A percentile compares a stretch with the other conserved stretches of the same genome.
Evolutionary conservation across 306 rosid species (phyloP).

Genomic region (Elaeagnus macrophylla): DNA sequence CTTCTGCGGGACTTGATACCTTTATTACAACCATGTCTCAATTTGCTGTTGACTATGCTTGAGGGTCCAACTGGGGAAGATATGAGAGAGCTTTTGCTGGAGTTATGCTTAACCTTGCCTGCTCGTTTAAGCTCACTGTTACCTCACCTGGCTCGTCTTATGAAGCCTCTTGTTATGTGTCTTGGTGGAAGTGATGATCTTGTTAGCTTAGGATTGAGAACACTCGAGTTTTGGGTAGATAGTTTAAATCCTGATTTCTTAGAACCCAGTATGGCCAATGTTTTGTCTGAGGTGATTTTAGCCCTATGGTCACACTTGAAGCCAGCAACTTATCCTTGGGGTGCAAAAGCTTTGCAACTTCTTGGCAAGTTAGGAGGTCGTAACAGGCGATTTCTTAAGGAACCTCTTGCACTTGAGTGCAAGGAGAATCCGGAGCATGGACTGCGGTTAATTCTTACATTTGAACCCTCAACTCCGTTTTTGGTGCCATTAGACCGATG

Average conservation of each 20-base stretch:
- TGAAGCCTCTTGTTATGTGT: slow-evolving; percentile 93
- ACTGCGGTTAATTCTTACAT: slow-evolving; percentile 86
- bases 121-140: slow-evolving; percentile 92
- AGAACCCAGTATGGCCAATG: slow-evolving; percentile 97
- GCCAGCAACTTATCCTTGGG: slow-evolving; percentile 88
- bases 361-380: slow-evolving; percentile 98
- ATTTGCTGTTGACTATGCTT: slow-evolving; percentile 86
- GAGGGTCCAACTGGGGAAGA: slow-evolving; percentile 98
- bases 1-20: slow-evolving; percentile 86
- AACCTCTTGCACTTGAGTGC: slow-evolving; percentile 91
- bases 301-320: slow-evolving; percentile 94
- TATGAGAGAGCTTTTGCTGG: slow-evolving; percentile 85
- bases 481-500: slow-evolving; percentile 97
- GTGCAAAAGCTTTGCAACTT: slow-evolving; percentile 95
- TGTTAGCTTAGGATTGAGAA: slow-evolving; percentile 83
- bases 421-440: slow-evolving; percentile 99
- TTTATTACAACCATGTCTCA: slow-evolving; percentile 87
- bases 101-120: slow-evolving; percentile 94
- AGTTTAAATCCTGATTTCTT: slow-evolving; percentile 97
- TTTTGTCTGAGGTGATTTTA: slow-evolving; percentile 85
- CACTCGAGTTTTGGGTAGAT: slow-evolving; percentile 98
- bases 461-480: slow-evolving; percentile 98
- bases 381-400: slow-evolving; percentile 93
- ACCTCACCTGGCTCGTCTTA: slow-evolving; percentile 86
- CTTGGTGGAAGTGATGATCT: slow-evolving; percentile 86